Conservation (phyloP, 2,329 filamentous ascomycete species). For the Truncatella angustata region DNA sequence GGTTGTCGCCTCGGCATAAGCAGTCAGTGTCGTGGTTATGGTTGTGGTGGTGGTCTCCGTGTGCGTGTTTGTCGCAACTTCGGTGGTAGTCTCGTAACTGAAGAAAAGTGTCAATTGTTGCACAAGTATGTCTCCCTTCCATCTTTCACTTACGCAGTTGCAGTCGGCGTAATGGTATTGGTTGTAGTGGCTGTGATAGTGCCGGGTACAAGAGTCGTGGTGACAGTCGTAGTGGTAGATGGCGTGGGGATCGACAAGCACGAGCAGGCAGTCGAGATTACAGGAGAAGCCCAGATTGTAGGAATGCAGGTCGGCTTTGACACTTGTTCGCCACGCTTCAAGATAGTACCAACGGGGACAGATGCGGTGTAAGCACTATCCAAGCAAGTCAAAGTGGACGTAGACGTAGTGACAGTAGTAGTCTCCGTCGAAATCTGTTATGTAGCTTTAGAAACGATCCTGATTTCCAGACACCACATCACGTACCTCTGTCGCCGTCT, state of each 20-base stretch:
- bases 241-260: conserved; percentile 12
- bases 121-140: too few relatives aligned
- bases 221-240: conserved; percentile 10
- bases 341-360: conserved; percentile 1
- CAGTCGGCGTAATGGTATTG: not conserved
- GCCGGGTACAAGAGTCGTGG: not conserved
- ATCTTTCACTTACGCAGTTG: not conserved
- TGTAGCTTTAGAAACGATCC: not conserved
- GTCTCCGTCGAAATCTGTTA: conserved; percentile 5
- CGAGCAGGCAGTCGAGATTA: conserved; percentile 12
- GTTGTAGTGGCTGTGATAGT: not conserved
- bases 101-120: not conserved
- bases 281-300: conserved; percentile 3
- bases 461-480: too few relatives aligned
- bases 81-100: conserved; percentile 6
- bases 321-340: conserved; percentile 1
- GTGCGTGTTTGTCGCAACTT: not conserved
- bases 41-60: conserved; percentile 9
- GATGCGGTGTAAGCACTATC: conserved; percentile 13
- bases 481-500: not conserved
- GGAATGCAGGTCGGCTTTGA: conserved; percentile 13
- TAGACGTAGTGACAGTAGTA: conserved; percentile 4
- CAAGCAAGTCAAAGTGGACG: conserved; percentile 8
- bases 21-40: conserved; percentile 7
- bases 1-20: conserved; percentile 15